phyloP scores from a whole-genome alignment of 805 yeast species.

The Hanseniaspora nectarophila region DNA sequence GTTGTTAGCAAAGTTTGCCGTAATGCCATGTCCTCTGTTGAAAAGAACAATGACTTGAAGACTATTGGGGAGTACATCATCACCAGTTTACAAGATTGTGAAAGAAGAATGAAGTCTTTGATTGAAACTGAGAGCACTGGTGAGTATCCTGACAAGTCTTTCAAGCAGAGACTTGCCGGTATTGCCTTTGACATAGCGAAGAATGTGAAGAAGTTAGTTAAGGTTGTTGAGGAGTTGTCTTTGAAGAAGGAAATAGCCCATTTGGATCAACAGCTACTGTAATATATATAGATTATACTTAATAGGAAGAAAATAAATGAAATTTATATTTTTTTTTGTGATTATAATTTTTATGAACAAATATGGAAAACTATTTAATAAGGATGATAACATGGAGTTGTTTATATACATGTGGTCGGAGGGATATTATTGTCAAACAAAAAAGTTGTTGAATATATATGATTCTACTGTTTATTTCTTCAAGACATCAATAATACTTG shows the following conservation, averaged over 20 bases:
- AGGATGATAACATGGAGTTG: too few relatives aligned
- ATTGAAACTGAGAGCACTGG: constrained; percentile 33
- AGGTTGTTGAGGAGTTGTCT: constrained; percentile 90
- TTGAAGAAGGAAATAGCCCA: constrained; percentile 74
- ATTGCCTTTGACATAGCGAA: constrained; percentile 93
- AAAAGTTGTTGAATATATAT: too few relatives aligned
- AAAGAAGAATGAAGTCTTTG: constrained; percentile 64
- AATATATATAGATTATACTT: neutral
- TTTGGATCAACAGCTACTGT: constrained; percentile 50
- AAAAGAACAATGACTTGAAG: constrained; percentile 67
- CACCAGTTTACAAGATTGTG: constrained; percentile 72
- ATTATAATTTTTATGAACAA: too few relatives aligned
- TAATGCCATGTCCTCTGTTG: constrained; percentile 79
- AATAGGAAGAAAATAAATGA: neutral
- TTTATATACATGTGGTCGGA: neutral
- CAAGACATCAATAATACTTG: neutral
- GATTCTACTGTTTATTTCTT: neutral
- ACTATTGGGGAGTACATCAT: constrained; percentile 91
- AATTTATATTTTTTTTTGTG: neutral
- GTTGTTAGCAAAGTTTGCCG: constrained; percentile 81
- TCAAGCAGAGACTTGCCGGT: constrained; percentile 89
- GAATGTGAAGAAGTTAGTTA: constrained; percentile 88
- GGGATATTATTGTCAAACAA: too few relatives aligned
- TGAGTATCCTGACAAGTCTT: constrained; percentile 73
- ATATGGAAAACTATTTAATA: too few relatives aligned